Base-by-base conservation (phyloP, 345 rosid genomes). In the Streptanthus diversifolius region DNA sequence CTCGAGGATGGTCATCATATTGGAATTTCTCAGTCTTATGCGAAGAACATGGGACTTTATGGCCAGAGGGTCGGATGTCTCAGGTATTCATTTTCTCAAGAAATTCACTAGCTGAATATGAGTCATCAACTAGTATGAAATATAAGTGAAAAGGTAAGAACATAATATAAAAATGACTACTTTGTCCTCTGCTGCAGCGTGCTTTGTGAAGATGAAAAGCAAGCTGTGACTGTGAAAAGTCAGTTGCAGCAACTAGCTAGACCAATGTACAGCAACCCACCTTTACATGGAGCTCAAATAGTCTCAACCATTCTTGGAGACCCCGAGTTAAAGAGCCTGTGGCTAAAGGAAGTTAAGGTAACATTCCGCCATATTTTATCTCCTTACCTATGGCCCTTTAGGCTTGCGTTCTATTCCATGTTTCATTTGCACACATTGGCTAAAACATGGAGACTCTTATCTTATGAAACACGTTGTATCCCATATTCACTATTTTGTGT, bases 201-300 rank as follows among this genome's bases (percentile, higher is more conserved):
- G 78, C 83, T 93, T 15, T 93, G 98, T 64, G 92, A 88, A 69
- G 85, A 89, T 84, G 85, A 83, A 70, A 85, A 88, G 66, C 90
- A 93, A 83, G 95, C 97, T 0, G 87, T 85, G 72, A 76, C 92
- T 14, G 96, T 89, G 40, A 91, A 91, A 79, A 91, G 97, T 74
- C 98, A 93, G 82, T 74, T 93, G 88, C 98, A 93, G 86, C 97
- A 84, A 80, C 91, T 93, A 35, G 98, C 95, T 37, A 86, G 98
- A 75, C 97, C 97, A 64, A 89, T 91, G 98, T 93, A 93, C 85
- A 93, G 98, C 76, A 93, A 93, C 76, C 98, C 97, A 33, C 98
- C 97, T 64, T 79, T 88, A 59, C 95, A 89, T 75, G 98, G 98
- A 71, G 95, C 97, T 30, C 85, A 87, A 13, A 57, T 89, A 2